A percentile compares a stretch with the other conserved stretches of the same genome.
phyloP scores from a whole-genome alignment of 768 basidiomycete genomes.

The Steccherinum ochraceum region DNA sequence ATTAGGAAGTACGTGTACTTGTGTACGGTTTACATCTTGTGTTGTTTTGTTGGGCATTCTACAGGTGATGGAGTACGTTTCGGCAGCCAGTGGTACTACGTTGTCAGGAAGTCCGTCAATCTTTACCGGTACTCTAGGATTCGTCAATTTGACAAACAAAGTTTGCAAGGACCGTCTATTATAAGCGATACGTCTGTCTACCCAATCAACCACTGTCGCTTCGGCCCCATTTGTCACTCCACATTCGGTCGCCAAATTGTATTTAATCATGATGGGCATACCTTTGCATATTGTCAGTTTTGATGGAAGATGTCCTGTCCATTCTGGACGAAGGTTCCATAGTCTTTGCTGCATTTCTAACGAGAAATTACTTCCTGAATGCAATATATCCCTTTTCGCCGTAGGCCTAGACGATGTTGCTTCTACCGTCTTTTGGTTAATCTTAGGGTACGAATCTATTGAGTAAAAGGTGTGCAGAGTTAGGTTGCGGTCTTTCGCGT shows the following conservation, averaged over 20 bases:
- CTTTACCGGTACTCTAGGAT: slow-evolving; percentile 5
- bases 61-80: slow-evolving; percentile 4
- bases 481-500: too few relatives aligned
- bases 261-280: slow-evolving; percentile 16
- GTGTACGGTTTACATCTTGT: slow-evolving; percentile 6
- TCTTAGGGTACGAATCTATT: too few relatives aligned
- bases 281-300: slow-evolving; percentile 11
- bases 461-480: too few relatives aligned
- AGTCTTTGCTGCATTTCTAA: slow-evolving; percentile 9
- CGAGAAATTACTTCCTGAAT: neutral
- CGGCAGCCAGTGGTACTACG: slow-evolving; percentile 15
- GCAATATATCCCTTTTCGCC: neutral
- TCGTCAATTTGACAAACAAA: slow-evolving; percentile 16
- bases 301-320: slow-evolving; percentile 12
- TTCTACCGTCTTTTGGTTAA: neutral
- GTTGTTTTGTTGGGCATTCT: slow-evolving; percentile 9
- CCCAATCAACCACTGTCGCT: slow-evolving; percentile 14
- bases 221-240: slow-evolving; percentile 21
- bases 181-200: neutral
- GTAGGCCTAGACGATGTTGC: neutral
- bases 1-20: slow-evolving; percentile 14
- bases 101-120: slow-evolving; percentile 15
- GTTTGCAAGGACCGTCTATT: slow-evolving; percentile 11
- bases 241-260: slow-evolving; percentile 15
- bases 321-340: slow-evolving; percentile 17